phyloP scores from a whole-genome alignment of 169 alveolate species.

The Plasmodium vivax region DNA sequence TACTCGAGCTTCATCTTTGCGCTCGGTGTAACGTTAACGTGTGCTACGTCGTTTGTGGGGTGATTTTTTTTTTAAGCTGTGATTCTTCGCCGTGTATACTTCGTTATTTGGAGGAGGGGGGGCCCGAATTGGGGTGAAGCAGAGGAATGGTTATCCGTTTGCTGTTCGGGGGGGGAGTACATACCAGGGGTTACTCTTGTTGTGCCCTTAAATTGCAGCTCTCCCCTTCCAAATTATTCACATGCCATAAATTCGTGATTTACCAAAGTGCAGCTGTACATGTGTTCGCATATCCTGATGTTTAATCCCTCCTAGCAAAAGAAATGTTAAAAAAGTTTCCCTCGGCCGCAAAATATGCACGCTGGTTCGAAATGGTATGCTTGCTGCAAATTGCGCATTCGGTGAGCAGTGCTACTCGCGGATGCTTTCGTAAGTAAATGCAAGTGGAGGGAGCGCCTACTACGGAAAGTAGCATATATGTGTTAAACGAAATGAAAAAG shows the following conservation, averaged over 20 bases:
- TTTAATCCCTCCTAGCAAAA: neutral
- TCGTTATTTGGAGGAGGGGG: neutral
- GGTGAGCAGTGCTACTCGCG: neutral
- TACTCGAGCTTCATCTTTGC: conserved; percentile 69
- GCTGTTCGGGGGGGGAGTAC: neutral
- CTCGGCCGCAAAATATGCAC: neutral
- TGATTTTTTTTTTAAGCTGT: neutral
- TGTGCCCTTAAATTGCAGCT: neutral
- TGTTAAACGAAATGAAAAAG: neutral
- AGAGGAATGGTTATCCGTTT: neutral
- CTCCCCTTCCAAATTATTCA: neutral
- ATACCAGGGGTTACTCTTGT: neutral
- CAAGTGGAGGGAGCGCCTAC: neutral
- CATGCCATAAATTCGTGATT: neutral
- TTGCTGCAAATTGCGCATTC: neutral
- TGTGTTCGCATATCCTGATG: neutral
- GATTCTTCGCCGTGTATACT: neutral
- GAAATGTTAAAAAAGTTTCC: neutral
- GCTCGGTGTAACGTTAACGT: conserved; percentile 10
- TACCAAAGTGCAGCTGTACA: neutral
- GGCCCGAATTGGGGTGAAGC: neutral
- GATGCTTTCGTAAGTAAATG: neutral
- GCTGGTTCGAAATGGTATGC: neutral
- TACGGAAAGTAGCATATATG: neutral
- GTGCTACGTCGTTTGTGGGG: neutral